These are phyloP conservation scores for Arthrobotrys iridis DNA, from an alignment of 2,329 filamentous ascomycete genomes.

Conservation along the genomic window DNA sequence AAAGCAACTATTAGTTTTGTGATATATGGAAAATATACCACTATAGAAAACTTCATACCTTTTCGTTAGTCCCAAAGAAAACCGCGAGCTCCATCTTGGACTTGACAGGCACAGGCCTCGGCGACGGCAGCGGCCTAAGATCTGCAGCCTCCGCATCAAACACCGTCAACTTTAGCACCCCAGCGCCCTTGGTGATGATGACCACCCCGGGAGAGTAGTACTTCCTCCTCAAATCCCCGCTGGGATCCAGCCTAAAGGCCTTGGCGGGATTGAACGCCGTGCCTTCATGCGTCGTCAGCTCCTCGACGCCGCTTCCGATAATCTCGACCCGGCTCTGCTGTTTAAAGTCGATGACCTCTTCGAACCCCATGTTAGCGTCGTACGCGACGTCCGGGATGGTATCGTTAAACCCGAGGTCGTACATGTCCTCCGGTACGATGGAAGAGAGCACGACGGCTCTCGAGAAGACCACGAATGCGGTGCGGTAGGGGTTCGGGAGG, in stretches of 20 bases:
- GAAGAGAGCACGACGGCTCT: slow-evolving; percentile 81
- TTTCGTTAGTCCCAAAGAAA: slow-evolving; percentile 83
- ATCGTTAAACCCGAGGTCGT: slow-evolving; percentile 20
- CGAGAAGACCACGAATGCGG: slow-evolving; percentile 83
- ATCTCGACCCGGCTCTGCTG: slow-evolving; percentile 72
- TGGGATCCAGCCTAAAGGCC: slow-evolving; percentile 30
- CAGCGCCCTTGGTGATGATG: slow-evolving; percentile 71
- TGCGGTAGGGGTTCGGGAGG: slow-evolving; percentile 79
- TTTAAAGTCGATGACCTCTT: slow-evolving; percentile 86
- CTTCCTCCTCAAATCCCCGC: slow-evolving; percentile 47
- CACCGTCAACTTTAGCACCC: slow-evolving; percentile 68
- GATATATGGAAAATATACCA: neutral
- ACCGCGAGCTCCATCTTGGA: slow-evolving; percentile 93
- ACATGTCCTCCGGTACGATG: slow-evolving; percentile 68
- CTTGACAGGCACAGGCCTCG: slow-evolving; percentile 75
- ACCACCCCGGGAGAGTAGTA: slow-evolving; percentile 66
- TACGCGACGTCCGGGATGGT: slow-evolving; percentile 40
- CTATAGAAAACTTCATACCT: slow-evolving; percentile 61
- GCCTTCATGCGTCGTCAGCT: slow-evolving; percentile 60
- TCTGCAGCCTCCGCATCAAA: slow-evolving; percentile 60
- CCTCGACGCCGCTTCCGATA: slow-evolving; percentile 72
- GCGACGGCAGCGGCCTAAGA: slow-evolving; percentile 42
- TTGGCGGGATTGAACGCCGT: slow-evolving; percentile 46
- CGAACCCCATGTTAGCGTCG: slow-evolving; percentile 71
- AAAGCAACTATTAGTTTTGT: slow-evolving; percentile 13